These are phyloP conservation scores for Oryza longistaminata DNA, from an alignment of 176 grass and related monocot genomes.

Conservation along the genomic window DNA sequence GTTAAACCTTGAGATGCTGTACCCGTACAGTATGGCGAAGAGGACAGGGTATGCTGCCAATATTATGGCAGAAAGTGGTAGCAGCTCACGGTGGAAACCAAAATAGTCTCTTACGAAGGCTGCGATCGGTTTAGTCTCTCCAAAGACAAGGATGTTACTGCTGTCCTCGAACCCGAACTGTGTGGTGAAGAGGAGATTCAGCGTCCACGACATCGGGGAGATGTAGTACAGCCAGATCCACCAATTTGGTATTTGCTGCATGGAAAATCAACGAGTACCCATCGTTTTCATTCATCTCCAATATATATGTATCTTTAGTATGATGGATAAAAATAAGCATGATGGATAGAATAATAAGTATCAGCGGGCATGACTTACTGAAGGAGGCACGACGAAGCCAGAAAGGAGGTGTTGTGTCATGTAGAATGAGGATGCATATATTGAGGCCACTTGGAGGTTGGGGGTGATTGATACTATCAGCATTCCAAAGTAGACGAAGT, in stretches of 20 bases:
- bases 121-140: slow-evolving; percentile 32
- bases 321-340: background rate
- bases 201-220: slow-evolving; percentile 40
- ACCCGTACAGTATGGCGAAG: slow-evolving; percentile 35
- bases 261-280: too few relatives aligned
- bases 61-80: slow-evolving; percentile 40
- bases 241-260: slow-evolving; percentile 73
- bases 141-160: slow-evolving; percentile 39
- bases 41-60: slow-evolving; percentile 37
- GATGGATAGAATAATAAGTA: background rate
- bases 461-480: slow-evolving; percentile 62
- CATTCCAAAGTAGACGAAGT: slow-evolving; percentile 78
- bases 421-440: slow-evolving; percentile 67
- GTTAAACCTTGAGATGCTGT: slow-evolving; percentile 51
- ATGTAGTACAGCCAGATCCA: slow-evolving; percentile 66
- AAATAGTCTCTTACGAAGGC: slow-evolving; percentile 52
- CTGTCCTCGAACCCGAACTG: slow-evolving; percentile 45
- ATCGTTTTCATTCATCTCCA: background rate
- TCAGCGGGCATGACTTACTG: slow-evolving; percentile 48
- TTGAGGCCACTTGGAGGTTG: slow-evolving; percentile 57
- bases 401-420: slow-evolving; percentile 58
- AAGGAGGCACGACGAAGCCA: slow-evolving; percentile 60
- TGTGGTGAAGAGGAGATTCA: slow-evolving; percentile 54
- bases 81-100: slow-evolving; percentile 44
- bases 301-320: background rate